These are phyloP conservation scores for Remersonia thermophila DNA, from an alignment of 2,329 filamentous ascomycete species.

Conservation along the genomic window DNA sequence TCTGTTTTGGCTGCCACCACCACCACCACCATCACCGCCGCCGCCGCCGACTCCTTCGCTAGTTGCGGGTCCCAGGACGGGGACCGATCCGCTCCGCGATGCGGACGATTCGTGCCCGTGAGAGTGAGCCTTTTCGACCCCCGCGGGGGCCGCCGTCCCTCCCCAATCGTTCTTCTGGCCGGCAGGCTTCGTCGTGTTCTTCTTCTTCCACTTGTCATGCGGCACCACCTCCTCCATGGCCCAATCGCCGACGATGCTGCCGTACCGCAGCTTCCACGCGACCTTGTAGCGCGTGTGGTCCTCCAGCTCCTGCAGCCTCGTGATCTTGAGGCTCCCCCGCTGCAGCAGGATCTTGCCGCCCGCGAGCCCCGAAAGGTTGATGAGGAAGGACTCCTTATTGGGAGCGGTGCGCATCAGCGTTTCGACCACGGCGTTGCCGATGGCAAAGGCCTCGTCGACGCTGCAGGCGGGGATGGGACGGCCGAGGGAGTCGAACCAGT, in stretches of 20 bases:
- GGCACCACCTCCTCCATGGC: conserved; percentile 38
- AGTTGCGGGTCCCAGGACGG: no score
- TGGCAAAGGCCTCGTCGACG: conserved; percentile 40
- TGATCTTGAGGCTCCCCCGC: conserved; percentile 28
- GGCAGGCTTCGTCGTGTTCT: conserved; percentile 2
- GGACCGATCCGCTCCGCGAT: no score
- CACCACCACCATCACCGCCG: no score
- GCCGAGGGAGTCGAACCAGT: conserved; percentile 40
- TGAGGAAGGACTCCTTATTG: conserved; percentile 43
- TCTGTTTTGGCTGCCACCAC: background rate
- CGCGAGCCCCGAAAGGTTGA: conserved; percentile 45
- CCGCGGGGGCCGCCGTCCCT: background rate
- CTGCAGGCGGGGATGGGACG: conserved; percentile 29
- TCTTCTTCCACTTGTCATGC: conserved; percentile 28
- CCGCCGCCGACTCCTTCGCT: no score
- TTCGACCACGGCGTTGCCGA: conserved; percentile 42
- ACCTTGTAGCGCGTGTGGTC: conserved; percentile 36
- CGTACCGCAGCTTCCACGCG: conserved; percentile 44
- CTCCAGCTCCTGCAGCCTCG: conserved; percentile 30
- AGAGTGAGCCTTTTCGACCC: no score
- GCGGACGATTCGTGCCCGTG: no score
- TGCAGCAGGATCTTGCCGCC: conserved; percentile 41
- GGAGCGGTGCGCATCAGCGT: conserved; percentile 38
- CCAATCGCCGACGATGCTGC: conserved; percentile 39
- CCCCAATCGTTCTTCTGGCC: background rate